Conservation (phyloP, 345 rosid genomes). For the Moricandia arvensis region DNA sequence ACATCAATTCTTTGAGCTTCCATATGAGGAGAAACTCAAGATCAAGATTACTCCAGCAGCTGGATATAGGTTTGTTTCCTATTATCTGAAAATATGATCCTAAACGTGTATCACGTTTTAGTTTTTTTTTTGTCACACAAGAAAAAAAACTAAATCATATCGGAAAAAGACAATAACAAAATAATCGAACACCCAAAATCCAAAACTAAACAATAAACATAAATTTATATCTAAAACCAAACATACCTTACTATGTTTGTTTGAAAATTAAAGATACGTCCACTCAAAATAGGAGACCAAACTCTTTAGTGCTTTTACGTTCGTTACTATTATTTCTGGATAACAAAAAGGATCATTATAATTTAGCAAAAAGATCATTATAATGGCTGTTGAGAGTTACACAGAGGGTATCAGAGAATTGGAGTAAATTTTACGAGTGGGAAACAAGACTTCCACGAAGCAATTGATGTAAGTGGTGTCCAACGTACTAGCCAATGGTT, state of each 20-base stretch:
- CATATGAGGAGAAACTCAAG: conserved; percentile 61
- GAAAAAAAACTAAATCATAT: no score
- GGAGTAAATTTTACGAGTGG: conserved; percentile 79
- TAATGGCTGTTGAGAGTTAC: neutral
- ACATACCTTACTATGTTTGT: neutral
- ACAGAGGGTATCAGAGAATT: conserved; percentile 78
- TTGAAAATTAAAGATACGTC: neutral
- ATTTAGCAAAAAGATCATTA: neutral
- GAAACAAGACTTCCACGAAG: conserved; percentile 68
- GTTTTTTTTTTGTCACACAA: no score
- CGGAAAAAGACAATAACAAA: no score
- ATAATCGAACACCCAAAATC: no score
- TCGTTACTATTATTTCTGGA: neutral
- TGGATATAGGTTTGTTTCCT: conserved; percentile 64
- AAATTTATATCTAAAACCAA: neutral
- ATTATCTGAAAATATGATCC: neutral
- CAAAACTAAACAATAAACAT: no score
- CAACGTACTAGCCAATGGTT: neutral
- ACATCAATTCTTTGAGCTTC: conserved; percentile 51
- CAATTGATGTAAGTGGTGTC: conserved; percentile 59
- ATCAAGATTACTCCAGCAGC: conserved; percentile 61
- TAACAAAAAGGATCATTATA: neutral
- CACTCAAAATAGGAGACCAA: neutral
- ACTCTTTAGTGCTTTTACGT: neutral
- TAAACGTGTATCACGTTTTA: neutral